Evolutionary conservation across 305 asterid species (phyloP), one percentile per base, ranked within the genome.

Genomic region (Rubia occidens): DNA sequence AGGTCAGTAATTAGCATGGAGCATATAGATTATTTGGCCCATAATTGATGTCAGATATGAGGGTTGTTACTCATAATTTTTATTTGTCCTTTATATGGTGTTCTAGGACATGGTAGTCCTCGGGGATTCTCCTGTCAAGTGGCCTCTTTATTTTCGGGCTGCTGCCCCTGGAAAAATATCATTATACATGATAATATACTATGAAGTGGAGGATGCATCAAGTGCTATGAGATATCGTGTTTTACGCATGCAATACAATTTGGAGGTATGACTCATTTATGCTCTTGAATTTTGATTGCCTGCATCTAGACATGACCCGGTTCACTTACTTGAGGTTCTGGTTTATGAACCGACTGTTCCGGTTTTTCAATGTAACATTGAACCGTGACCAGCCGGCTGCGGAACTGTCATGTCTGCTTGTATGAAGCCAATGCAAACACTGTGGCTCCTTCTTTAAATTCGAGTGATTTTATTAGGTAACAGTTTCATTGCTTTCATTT

Each of bases 111-210:
- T 82, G 45, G 64, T 84, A 73, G 79, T 84, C 81, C 75, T 78
- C 20, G 81, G 82, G 82, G 88, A 85, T 78, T 61, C 77, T 55
- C 91, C 96, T 7, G 64, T 88, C 72, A 78, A 69, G 75, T 91
- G 95, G 95, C 96, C 96, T 74, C 94, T 95, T 61, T 95, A 96
- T 97, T 85, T 95, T 83, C 85, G 99, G 78, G 99, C 97, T 64
- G 98, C 99, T 69, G 85, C 81, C 73, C 78, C 94, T 40, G 99
- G 99, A 79, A 89, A 86, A 74, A 65, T 86, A 67, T 84, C 97
- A 20, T 79, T 95, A 68, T 85, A 76, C 69, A 63, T 87, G 74
- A 77, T 88, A 67, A 77, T 95, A 74, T 91, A 87, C 84, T 95
- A 89, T 72, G 99, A 95, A 82, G 85, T 87, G 72, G 90, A 82